Evolutionary conservation across 768 basidiomycete genomes (phyloP).

Genomic region (Boletus barrowsii): DNA sequence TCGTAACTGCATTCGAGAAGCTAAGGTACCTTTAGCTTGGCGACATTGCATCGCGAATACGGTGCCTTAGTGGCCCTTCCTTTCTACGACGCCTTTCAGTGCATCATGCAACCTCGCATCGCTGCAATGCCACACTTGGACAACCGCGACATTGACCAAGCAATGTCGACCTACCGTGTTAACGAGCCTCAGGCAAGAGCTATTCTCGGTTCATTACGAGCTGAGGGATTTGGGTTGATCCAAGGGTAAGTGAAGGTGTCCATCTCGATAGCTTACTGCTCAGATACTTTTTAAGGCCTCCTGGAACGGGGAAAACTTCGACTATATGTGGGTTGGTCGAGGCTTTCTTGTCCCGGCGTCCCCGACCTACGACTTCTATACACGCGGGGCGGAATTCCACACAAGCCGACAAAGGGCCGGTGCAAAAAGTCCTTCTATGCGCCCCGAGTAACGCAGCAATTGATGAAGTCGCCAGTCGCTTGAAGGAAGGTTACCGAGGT

Average conservation of each 20-base stretch:
- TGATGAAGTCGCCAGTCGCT: slow-evolving; percentile 87
- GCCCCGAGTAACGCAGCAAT: slow-evolving; percentile 99
- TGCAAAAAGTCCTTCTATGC: slow-evolving; percentile 82
- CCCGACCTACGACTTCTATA: slow-evolving; percentile 45
- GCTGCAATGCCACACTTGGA: slow-evolving; percentile 45
- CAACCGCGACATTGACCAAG: slow-evolving; percentile 49
- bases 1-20: not conserved
- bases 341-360: slow-evolving; percentile 66
- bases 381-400: slow-evolving; percentile 43
- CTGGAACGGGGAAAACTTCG: slow-evolving; percentile 97
- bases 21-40: slow-evolving; percentile 53
- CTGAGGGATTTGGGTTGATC: slow-evolving; percentile 82
- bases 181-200: slow-evolving; percentile 96
- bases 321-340: slow-evolving; percentile 96
- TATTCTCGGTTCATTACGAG: slow-evolving; percentile 69
- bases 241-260: slow-evolving; percentile 70
- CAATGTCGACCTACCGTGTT: slow-evolving; percentile 69
- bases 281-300: slow-evolving; percentile 59
- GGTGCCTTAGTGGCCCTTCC: slow-evolving; percentile 79
- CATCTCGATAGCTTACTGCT: not conserved
- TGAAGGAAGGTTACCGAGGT: slow-evolving; percentile 74
- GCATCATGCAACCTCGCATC: slow-evolving; percentile 68
- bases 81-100: slow-evolving; percentile 74
- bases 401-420: slow-evolving; percentile 41
- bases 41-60: slow-evolving; percentile 91